Conservation (phyloP, 2,329 filamentous ascomycete species). For the Arthrobotrys iridis region DNA sequence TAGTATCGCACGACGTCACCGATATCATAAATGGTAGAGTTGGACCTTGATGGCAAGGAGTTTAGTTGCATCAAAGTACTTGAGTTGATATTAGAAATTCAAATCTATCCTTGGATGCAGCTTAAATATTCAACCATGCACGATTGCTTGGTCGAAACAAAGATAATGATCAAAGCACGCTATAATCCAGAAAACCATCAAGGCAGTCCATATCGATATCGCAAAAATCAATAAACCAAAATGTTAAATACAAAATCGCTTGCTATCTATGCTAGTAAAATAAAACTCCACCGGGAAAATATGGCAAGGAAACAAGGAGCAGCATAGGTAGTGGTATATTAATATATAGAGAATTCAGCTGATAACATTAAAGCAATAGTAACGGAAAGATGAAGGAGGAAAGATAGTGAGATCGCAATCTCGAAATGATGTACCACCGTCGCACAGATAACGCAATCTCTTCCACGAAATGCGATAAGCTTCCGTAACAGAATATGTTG, state of each 20-base stretch:
- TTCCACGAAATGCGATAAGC: neutral
- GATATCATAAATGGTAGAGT: too few species aligned
- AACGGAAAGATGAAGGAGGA: neutral
- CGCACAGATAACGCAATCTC: slow-evolving; percentile 20
- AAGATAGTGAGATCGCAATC: neutral
- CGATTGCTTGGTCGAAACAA: too few species aligned
- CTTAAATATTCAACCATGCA: too few species aligned
- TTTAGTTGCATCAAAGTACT: too few species aligned
- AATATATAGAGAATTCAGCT: too few species aligned
- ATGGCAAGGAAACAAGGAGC: neutral
- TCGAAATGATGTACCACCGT: slow-evolving; percentile 8
- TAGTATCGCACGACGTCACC: too few species aligned
- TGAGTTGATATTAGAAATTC: too few species aligned
- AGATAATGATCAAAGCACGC: slow-evolving; percentile 20
- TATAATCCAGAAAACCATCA: neutral
- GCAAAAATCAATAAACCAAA: neutral
- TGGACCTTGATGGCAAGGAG: too few species aligned
- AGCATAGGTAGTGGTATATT: neutral
- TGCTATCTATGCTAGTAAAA: slow-evolving; percentile 42
- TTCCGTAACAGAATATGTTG: neutral
- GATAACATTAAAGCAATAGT: neutral
- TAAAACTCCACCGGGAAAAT: slow-evolving; percentile 1
- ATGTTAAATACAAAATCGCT: neutral
- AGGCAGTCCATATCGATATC: neutral
- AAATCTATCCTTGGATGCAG: too few species aligned